Evolutionary conservation across 371 early-diverging fungal genomes (phyloP).

Genomic region (Mucor plumbeus): DNA sequence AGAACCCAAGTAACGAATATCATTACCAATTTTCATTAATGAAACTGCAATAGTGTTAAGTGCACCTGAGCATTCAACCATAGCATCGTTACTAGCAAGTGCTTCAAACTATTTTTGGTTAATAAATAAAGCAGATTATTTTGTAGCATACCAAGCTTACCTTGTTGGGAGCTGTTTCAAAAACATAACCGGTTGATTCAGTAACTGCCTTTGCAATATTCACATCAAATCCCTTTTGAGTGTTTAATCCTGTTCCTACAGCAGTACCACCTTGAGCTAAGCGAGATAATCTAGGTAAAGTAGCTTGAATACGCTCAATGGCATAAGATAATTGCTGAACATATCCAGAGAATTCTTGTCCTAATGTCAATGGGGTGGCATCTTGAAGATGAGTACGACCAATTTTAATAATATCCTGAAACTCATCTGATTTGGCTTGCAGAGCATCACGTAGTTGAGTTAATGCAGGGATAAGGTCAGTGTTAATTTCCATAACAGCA

Average conservation of each 20-base stretch:
- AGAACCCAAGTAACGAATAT: constrained; percentile 92
- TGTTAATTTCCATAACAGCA: constrained; percentile 82
- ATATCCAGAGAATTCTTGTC: constrained; percentile 97
- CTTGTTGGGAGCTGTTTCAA: constrained; percentile 95
- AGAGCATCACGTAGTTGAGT: constrained; percentile 76
- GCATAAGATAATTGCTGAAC: constrained; percentile 84
- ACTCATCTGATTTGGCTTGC: constrained; percentile 74
- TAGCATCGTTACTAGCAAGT: constrained; percentile 94
- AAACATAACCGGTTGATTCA: constrained; percentile 77
- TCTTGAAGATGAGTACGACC: constrained; percentile 95
- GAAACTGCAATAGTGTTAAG: constrained; percentile 93
- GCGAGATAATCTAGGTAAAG: constrained; percentile 83
- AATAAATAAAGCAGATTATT: neutral
- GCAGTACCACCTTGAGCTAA: constrained; percentile 97
- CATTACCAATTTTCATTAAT: constrained; percentile 98
- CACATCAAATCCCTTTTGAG: constrained; percentile 87
- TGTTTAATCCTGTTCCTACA: constrained; percentile 96
- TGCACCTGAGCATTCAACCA: constrained; percentile 94
- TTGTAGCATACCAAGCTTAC: constrained; percentile 22
- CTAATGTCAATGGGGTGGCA: constrained; percentile 96
- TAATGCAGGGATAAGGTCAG: constrained; percentile 82
- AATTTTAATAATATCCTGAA: constrained; percentile 92
- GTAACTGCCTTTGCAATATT: constrained; percentile 85
- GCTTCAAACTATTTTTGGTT: constrained; percentile 80
- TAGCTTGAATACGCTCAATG: constrained; percentile 80